Conservation (phyloP, 371 early-diverging fungal genomes). For the Mortierella sp. region DNA sequence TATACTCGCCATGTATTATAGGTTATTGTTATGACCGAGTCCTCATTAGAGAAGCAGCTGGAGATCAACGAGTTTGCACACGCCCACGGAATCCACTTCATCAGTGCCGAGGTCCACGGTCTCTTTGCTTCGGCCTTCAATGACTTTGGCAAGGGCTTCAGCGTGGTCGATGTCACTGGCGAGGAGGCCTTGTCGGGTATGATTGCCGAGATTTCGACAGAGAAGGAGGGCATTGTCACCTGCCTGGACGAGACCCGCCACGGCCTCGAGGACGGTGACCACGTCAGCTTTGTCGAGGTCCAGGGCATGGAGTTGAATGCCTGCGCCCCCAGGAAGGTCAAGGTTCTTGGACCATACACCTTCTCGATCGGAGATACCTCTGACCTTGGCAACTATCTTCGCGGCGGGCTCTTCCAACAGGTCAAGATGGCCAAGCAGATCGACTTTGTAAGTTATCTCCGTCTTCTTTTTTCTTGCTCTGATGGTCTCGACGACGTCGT, state of each 20-base stretch:
- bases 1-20: conserved; percentile 22
- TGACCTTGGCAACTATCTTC: conserved; percentile 76
- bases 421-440: conserved; percentile 91
- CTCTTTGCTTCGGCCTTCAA: conserved; percentile 97
- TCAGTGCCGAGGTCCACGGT: conserved; percentile 94
- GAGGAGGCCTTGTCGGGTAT: conserved; percentile 96
- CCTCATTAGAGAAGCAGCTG: conserved; percentile 84
- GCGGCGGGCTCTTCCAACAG: conserved; percentile 94
- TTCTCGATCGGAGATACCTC: conserved; percentile 95
- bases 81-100: conserved; percentile 89
- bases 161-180: conserved; percentile 94
- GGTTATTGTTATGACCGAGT: conserved; percentile 92
- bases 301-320: conserved; percentile 94
- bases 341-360: conserved; percentile 93
- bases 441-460: conserved; percentile 79
- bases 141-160: conserved; percentile 96
- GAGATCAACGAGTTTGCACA: conserved; percentile 92
- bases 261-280: conserved; percentile 97
- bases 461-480: not conserved
- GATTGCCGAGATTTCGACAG: conserved; percentile 90
- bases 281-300: conserved; percentile 94
- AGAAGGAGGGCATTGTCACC: conserved; percentile 92
- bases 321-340: conserved; percentile 85
- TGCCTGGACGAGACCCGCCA: conserved; percentile 97
- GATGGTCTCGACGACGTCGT: not conserved